Evolutionary conservation across 2,329 filamentous ascomycete species (phyloP), one percentile per base, ranked within the genome.

Genomic region (Paecilomyces sp.): DNA sequence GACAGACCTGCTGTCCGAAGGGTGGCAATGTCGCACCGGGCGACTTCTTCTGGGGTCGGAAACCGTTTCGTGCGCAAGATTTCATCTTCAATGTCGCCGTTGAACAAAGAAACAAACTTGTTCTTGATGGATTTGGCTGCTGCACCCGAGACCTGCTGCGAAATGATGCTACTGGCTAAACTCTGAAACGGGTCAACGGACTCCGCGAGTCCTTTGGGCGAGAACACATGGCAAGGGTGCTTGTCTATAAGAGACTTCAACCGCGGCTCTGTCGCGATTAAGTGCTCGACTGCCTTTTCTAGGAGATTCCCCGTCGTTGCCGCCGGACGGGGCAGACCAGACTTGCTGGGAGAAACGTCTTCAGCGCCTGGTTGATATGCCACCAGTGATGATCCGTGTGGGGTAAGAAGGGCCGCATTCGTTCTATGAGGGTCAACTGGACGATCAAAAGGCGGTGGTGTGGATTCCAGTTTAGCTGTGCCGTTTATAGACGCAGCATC

Each of bases 121-220:
- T 83, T 84, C 73, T 93, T 92, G 77, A 99, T 97, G 5, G 90
- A 90, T 60, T 85, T 88, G 12, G 94, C 94, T 0, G 94, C 94
- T 5, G 92, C 91, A 18, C 93, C 92, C 0, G 92, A 96, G 22
- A 99, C 93, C 78, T 99, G 94, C 76, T 97, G 94, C 57, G 91
- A 92, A 67, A 97, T 96, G 70, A 99, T 97, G 57, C 92, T 89
- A 73, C 88, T 92, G 47, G 85, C 83, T 34, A 99, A 82, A 60
- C 85, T 87, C 66, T 89, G 88, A 70, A 97, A 99, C 0, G 94
- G 94, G 74, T 97, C 91, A 61, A 97, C 85, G 64, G 85, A 82
- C 74, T 97, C 91, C 30, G 88, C 85, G n/a, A 97, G 78, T 0
- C 92, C 91, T 63, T 89, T 87, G 0, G 91, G 84, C 1, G 87